Evolutionary conservation across 2,329 filamentous ascomycete genomes (phyloP), one percentile per base, ranked within the genome.

Genomic region (Beauveria pseudobassiana): DNA sequence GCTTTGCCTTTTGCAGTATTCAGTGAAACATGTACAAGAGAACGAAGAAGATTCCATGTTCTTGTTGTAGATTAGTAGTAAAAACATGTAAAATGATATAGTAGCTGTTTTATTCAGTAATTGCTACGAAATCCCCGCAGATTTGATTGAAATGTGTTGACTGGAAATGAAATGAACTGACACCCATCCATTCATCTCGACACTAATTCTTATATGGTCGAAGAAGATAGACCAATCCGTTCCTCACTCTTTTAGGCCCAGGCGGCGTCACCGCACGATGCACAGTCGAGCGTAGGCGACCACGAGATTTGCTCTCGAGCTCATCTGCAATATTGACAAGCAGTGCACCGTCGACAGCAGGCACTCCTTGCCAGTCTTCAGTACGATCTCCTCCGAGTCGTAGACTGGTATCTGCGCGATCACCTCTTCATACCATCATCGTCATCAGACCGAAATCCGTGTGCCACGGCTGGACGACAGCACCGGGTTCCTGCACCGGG

Each of bases 311-410:
- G 22, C 40, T 14, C 10, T 30, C 49, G 7, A 61, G 50, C 49
- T 61, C 24, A 28, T 53, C 58, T 14, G 49, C 48, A 54, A 61
- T 61, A 22, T 61, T 61, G 40, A 61, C 49, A 20, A 61, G 51
- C 8, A 61, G 24, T n/a, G 49, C 42, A 14, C 58, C 49, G 5
- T 61, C 40, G 9, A 53, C 43, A 6, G 55, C 49, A 1, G 49
- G 58, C n/a, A 61, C 51, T 12, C 42, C 50, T n/a, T 61, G 34
- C 48, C 40, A 53, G 43, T 61, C 58, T 18, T 61, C 42, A 1
- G 49, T 38, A 9, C 42, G 50, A 1, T 34, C 48, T 28, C 58
- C 24, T 61, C 40, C 7, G 40, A 16, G 50, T 61, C 49, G 24
- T 54, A 46, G 7, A 61, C 49, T 5, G 48, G 10, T 54, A 61